Conservation (phyloP, 257 asterid genomes). For the Capsicum rhomboideum region DNA sequence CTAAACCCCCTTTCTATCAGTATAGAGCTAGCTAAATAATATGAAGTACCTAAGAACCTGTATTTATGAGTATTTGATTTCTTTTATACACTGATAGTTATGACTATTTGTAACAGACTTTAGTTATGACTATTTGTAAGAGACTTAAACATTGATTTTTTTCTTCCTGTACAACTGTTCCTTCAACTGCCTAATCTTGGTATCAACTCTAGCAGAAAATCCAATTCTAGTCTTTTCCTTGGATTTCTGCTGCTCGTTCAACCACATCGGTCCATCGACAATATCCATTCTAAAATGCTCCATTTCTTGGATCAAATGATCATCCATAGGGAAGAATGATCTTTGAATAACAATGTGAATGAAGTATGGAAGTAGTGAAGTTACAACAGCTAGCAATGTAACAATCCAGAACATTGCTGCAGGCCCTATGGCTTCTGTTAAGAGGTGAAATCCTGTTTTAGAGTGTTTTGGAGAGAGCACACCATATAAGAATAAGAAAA, state of each 20-base stretch:
- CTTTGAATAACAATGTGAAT: constrained; percentile 71
- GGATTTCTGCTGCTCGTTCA: constrained; percentile 68
- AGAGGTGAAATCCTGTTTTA: constrained; percentile 41
- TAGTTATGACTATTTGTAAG: not conserved
- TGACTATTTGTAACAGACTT: not conserved
- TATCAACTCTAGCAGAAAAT: constrained; percentile 87
- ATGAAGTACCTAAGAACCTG: not conserved
- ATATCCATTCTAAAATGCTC: constrained; percentile 66
- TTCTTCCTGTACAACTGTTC: constrained; percentile 60
- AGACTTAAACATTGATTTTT: not conserved
- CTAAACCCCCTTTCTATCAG: not conserved
- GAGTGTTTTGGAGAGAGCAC: constrained; percentile 28
- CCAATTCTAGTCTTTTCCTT: constrained; percentile 70
- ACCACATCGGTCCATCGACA: constrained; percentile 88
- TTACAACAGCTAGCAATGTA: constrained; percentile 53
- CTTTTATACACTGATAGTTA: not conserved
- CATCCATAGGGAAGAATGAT: constrained; percentile 78
- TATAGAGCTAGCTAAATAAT: not conserved
- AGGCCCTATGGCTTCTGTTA: constrained; percentile 65
- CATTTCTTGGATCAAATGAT: constrained; percentile 90
- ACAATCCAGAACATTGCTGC: constrained; percentile 81
- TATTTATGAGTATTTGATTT: not conserved
- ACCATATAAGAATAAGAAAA: constrained; percentile 64
- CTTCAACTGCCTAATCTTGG: constrained; percentile 73
- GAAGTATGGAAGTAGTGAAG: constrained; percentile 75